Evolutionary conservation across 148 eudicot species (phyloP).

Genomic region (Camellia japonica): DNA sequence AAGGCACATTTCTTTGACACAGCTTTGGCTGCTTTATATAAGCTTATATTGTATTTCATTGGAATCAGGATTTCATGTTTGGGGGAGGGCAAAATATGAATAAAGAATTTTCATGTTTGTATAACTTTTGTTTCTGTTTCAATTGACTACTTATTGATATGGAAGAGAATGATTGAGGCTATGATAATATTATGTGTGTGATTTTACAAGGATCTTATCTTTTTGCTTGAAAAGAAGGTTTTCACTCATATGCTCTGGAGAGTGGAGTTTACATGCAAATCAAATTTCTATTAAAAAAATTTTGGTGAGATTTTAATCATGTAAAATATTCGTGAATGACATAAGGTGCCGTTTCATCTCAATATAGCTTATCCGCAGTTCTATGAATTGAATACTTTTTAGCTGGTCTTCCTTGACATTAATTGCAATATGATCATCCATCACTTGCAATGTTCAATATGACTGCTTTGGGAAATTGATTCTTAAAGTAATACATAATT

Average conservation of each 20-base stretch:
- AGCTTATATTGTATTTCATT: too few species aligned
- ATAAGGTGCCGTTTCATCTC: neutral
- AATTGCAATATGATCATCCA: neutral
- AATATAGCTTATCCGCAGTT: neutral
- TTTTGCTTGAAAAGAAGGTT: neutral
- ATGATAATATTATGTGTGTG: neutral
- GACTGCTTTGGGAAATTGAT: slow-evolving; percentile 4
- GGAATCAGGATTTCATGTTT: too few species aligned
- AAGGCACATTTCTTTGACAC: neutral
- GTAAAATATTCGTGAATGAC: neutral
- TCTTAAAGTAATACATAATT: neutral
- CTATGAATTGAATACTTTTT: neutral
- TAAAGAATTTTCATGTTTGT: too few species aligned
- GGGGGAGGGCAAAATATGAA: too few species aligned
- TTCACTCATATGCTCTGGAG: neutral
- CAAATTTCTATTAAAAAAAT: neutral
- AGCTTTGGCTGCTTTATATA: too few species aligned
- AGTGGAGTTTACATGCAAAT: neutral
- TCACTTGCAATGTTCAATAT: neutral
- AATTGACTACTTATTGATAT: neutral
- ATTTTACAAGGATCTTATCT: neutral
- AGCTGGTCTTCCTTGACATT: neutral
- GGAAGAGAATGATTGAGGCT: neutral
- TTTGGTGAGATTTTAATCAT: neutral
- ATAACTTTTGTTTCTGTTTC: too few species aligned